These are phyloP conservation scores for Clarireedia paspali DNA, from an alignment of 2,329 filamentous ascomycete genomes.

Conservation along the genomic window DNA sequence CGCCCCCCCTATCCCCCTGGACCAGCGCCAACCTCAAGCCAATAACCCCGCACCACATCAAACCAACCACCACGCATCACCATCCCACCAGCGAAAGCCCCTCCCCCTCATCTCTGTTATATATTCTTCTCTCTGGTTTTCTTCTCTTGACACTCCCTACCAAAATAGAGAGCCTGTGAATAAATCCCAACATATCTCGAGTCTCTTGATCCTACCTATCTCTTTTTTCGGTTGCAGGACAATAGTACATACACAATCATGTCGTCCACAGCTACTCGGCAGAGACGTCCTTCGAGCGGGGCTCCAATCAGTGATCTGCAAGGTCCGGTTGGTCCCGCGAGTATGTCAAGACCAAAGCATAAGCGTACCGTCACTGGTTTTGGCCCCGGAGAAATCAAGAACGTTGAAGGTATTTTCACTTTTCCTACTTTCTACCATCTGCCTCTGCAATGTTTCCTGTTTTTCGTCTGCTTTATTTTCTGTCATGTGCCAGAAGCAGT, in stretches of 20 bases:
- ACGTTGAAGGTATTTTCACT: conserved; percentile 63
- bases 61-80: neutral
- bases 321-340: conserved; percentile 72
- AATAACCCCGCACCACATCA: conserved; percentile 10
- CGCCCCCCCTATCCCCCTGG: too few species aligned
- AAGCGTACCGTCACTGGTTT: conserved; percentile 96
- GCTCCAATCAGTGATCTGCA: conserved; percentile 81
- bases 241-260: neutral
- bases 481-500: too few species aligned
- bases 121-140: neutral
- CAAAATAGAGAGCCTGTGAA: neutral
- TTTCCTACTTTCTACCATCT: neutral
- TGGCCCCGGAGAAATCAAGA: conserved; percentile 85
- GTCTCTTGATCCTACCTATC: neutral
- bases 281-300: conserved; percentile 74
- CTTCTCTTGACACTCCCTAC: neutral
- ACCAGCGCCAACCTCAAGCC: conserved; percentile 1
- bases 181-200: too few species aligned
- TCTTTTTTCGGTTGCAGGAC: neutral
- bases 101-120: neutral
- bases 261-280: conserved; percentile 32
- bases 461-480: neutral
- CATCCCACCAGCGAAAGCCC: neutral
- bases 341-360: conserved; percentile 85
- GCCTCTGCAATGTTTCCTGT: neutral